Evolutionary conservation across 805 yeast genomes (phyloP), one percentile per base, ranked within the genome.

Genomic region (Diddensiella caesifluorescens): DNA sequence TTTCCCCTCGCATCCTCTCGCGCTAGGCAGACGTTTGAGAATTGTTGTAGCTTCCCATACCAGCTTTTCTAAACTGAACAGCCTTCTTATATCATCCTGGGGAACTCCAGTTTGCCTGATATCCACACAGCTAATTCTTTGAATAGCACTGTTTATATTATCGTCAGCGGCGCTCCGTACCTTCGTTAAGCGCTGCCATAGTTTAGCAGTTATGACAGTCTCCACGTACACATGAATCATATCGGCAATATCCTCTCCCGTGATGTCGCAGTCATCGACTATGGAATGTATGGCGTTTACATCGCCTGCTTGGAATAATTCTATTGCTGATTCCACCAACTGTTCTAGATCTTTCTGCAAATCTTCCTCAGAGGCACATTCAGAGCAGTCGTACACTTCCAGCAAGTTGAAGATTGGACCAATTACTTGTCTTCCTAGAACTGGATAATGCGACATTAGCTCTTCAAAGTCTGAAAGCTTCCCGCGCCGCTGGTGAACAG

Each of bases 221-320:
- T 89, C 96, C 12, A 85, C 79, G 51, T 85, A 85, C 41, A 77
- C 77, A 52, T 79, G 81, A 1, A 87, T 34, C 77, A 65, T 44
- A 67, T 68, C 49, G 68, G 74, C 48, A 77, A 61, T 39, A 19
- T 62, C 65, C 1, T 55, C 60, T 5, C 59, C 60, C 2, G 48
- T 45, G n/a, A 60, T 42, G 15, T 47, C 52, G 15, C 52, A 39
- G 13, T 58, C 57, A 5, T 39, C 35, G 2, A 57, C 56, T 43
- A 62, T 45, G 3, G 50, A 29, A n/a, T 47, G 45, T 21, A 60
- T 48, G n/a, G 46, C 35, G 3, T 48, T 30, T 18, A 44, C 47
- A 21, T 59, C 64, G 5, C 62, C 53, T n/a, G 54, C 42, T 33
- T 61, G 62, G 31, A 69, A 64, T 10, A 65, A 53, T 5, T 53